Evolutionary conservation across 2,329 filamentous ascomycete genomes (phyloP).

Genomic region (Penicillium concentricum): DNA sequence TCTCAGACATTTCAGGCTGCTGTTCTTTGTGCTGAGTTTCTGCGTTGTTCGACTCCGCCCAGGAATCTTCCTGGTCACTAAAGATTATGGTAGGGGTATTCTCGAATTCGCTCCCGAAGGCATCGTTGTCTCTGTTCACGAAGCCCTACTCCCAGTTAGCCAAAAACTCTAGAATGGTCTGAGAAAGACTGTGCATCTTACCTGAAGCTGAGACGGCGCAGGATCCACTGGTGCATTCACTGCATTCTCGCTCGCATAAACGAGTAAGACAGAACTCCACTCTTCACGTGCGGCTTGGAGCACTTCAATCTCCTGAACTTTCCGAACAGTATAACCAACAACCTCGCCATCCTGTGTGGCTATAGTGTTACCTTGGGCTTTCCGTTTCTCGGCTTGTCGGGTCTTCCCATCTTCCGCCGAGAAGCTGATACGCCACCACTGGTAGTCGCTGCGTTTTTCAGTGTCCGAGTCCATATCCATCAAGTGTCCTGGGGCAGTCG

Average conservation of each 20-base stretch:
- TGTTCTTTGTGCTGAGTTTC: background rate
- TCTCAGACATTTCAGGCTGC: slow-evolving; percentile 1
- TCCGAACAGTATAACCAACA: slow-evolving; percentile 41
- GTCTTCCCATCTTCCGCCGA: slow-evolving; percentile 44
- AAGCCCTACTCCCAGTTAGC: slow-evolving; percentile 41
- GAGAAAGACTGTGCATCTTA: slow-evolving; percentile 20
- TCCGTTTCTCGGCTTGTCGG: slow-evolving; percentile 28
- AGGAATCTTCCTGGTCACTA: slow-evolving; percentile 6
- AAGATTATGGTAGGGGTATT: slow-evolving; percentile 15
- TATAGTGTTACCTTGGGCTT: slow-evolving; percentile 15
- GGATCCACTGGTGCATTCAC: slow-evolving; percentile 34
- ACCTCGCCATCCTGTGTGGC: slow-evolving; percentile 33
- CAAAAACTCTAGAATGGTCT: background rate
- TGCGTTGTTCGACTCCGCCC: background rate
- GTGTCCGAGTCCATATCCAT: slow-evolving; percentile 32
- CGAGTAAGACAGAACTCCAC: slow-evolving; percentile 53
- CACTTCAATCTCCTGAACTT: slow-evolving; percentile 54
- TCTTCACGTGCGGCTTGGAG: slow-evolving; percentile 55
- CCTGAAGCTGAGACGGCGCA: slow-evolving; percentile 39
- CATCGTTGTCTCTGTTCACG: slow-evolving; percentile 50
- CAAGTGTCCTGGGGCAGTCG: slow-evolving; percentile 22
- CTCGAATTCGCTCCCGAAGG: slow-evolving; percentile 39
- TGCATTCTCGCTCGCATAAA: slow-evolving; percentile 58
- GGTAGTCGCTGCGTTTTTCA: slow-evolving; percentile 35
- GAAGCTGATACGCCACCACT: slow-evolving; percentile 59